Evolutionary conservation across 2,329 filamentous ascomycete genomes (phyloP).

Genomic region (Arachnomyces sp.): DNA sequence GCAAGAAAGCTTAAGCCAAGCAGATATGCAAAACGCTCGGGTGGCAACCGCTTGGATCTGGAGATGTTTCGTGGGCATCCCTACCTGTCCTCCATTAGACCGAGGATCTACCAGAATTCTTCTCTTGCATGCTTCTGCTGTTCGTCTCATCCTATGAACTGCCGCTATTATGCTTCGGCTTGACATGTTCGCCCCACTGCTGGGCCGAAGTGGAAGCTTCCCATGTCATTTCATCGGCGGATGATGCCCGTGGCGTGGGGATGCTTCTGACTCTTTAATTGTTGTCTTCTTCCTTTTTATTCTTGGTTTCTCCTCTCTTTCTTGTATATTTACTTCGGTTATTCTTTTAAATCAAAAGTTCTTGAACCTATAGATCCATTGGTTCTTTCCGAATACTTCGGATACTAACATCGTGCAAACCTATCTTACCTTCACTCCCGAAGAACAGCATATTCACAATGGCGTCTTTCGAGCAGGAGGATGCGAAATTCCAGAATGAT

Average conservation of each 20-base stretch:
- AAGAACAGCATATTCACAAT: slow-evolving; percentile 28
- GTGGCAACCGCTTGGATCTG: slow-evolving; percentile 3
- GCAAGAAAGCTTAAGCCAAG: too few species aligned
- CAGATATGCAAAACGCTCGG: background rate
- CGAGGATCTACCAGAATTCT: slow-evolving; percentile 23
- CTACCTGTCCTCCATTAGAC: slow-evolving; percentile 25
- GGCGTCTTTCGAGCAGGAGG: slow-evolving; percentile 53
- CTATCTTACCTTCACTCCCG: background rate
- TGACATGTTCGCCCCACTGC: background rate
- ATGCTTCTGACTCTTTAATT: background rate
- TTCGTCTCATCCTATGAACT: too few species aligned
- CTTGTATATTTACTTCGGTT: slow-evolving; percentile 9
- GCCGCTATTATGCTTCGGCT: too few species aligned
- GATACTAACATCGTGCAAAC: too few species aligned
- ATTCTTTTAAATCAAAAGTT: background rate
- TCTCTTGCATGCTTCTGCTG: too few species aligned
- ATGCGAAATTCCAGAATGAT: slow-evolving; percentile 69
- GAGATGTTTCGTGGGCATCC: background rate
- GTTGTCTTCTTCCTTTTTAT: slow-evolving; percentile 15
- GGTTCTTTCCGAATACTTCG: too few species aligned
- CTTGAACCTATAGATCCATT: too few species aligned
- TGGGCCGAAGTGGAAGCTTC: background rate
- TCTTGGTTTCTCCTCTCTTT: slow-evolving; percentile 11
- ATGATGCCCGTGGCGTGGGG: too few species aligned
- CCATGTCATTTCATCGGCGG: too few species aligned